Conservation (phyloP, 2,329 filamentous ascomycete genomes). For the Aspergillus sp. region DNA sequence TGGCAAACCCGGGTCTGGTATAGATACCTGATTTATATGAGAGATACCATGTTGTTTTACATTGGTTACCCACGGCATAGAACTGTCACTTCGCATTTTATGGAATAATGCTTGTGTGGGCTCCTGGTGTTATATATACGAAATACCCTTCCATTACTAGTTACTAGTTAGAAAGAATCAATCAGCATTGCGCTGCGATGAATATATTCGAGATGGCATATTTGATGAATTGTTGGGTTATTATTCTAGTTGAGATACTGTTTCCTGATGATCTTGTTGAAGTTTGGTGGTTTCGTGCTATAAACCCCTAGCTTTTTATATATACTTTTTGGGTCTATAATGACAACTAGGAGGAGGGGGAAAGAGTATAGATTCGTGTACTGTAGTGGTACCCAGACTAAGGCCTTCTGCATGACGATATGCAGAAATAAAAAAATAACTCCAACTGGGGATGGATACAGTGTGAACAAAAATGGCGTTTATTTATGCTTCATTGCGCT, state of each 20-base stretch:
- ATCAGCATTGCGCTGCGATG: background rate
- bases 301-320: too few species aligned
- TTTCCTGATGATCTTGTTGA: background rate
- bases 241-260: background rate
- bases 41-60: conserved; percentile 20
- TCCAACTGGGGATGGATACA: too few species aligned
- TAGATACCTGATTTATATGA: conserved; percentile 10
- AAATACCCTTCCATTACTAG: conserved; percentile 2
- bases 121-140: conserved; percentile 9
- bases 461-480: too few species aligned
- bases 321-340: too few species aligned
- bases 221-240: background rate
- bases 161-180: background rate
- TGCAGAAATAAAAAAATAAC: too few species aligned
- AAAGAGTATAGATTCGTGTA: too few species aligned
- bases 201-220: background rate
- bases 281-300: background rate
- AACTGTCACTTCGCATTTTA: conserved; percentile 12
- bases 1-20: background rate
- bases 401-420: too few species aligned
- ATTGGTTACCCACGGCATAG: conserved; percentile 4
- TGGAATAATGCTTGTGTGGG: conserved; percentile 10
- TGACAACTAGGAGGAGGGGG: too few species aligned
- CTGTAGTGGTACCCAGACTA: too few species aligned
- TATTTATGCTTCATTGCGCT: background rate